Conservation (phyloP, 345 rosid genomes). For the Luvunga scandens region DNA sequence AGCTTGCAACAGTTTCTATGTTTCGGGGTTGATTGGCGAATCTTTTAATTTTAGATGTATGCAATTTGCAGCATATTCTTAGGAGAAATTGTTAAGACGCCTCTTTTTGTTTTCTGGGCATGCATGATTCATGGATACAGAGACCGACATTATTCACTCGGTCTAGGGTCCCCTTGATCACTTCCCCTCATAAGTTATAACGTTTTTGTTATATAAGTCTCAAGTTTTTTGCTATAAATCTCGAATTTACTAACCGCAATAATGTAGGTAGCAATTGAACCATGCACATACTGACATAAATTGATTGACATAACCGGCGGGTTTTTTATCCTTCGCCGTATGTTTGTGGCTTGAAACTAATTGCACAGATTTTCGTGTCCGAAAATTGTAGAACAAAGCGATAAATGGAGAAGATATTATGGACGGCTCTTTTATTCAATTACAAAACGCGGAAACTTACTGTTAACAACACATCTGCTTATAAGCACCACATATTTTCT, state of each 20-base stretch:
- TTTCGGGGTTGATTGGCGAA: not conserved
- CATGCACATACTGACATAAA: no score
- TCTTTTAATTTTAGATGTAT: not conserved
- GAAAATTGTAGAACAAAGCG: not conserved
- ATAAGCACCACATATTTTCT: not conserved
- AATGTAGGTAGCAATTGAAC: no score
- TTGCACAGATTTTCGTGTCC: not conserved
- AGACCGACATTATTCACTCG: not conserved
- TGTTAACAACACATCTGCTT: not conserved
- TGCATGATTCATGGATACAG: not conserved
- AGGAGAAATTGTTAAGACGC: not conserved
- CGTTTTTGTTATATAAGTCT: no score
- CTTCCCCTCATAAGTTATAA: no score
- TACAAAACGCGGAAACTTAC: rapidly evolving
- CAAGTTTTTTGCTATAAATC: no score
- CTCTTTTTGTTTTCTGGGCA: not conserved
- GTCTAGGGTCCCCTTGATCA: not conserved
- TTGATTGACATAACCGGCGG: no score
- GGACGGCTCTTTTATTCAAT: no score
- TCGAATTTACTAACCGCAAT: no score
- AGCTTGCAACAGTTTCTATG: not conserved
- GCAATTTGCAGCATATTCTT: not conserved
- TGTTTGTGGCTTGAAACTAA: not conserved
- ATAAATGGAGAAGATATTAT: no score
- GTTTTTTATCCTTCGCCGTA: rapidly evolving